Base-by-base conservation (phyloP, 192 early-diverging fungal species). In the Dimargaris cristalligena region DNA sequence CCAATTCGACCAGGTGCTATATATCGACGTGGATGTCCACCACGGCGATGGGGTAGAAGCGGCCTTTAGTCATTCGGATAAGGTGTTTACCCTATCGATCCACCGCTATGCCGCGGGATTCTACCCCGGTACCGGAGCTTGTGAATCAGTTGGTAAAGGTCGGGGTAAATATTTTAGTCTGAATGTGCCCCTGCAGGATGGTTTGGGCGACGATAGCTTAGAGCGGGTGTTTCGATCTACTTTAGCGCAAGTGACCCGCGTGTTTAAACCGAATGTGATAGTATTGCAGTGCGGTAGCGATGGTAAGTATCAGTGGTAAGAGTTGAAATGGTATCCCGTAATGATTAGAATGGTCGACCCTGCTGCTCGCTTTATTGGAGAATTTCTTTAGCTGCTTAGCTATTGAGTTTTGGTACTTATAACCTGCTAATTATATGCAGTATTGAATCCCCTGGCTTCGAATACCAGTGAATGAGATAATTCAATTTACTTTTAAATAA, bases 1-100 rank as follows among this genome's bases (percentile, higher is more conserved):
- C 38, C 77, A 75, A 31, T 87, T 87, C 64, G 80, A 81, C 35
- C 78, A 87, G 28, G 90, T 99, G 1, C 76, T 99, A 32, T 97
- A 97, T 71, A 77, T 99, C 13, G 96, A 99, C 66, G 89, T 96
- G 58, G 96, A 99, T 64, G 78, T 92, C 60, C 96, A 99, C 67
- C 96, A 99, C 66, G 94, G 94, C 14, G 94, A 97, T 69, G 96
- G 94, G 29, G 96, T 99, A 28, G 88, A 97, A 71, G 87, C 90
- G 64, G 96, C 96, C 1, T 99, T 99, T 68, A 86, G 86, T 60
- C 69, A 81, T 18, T 95, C 91, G 30, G 85, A 88, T 63, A 76
- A 84, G 33, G 94, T 97, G 20, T 94, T 91, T 87, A 99, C 96
- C 4, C 82, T 96, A 6, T 94, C 91, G 4, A 85, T 97, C 66